Evolutionary conservation across 441 rosid genomes (phyloP), one percentile per base, ranked within the genome.

Genomic region (Dalechampia spathulata): DNA sequence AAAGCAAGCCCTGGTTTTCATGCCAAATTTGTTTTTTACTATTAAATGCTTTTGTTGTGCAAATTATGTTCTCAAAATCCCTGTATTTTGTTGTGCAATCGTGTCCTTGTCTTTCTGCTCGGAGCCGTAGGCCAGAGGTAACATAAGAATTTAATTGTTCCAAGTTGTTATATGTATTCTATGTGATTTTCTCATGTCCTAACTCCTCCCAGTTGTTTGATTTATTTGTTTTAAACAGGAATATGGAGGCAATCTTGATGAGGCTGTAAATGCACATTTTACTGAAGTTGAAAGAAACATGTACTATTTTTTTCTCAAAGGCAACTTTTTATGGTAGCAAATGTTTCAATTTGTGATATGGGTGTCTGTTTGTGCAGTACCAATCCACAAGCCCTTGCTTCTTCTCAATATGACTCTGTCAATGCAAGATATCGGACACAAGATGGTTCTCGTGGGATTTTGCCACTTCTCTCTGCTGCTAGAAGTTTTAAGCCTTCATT

Each of bases 241-340:
- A 77, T 69, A 75, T 49, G 83, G 83, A 61, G 76, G 86, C 68
- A 79, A 83, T 66, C 78, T 91, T 63, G 68, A 71, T 63, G 80
- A 66, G 60, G 98, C 98, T 6, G 73, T 91, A 66, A 82, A 82
- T 69, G 59, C 87, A 4, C 85, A 85, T 78, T 87, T 79, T 60
- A 59, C 71, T 63, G 86, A 79, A 62, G 72, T 74, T 56, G 83
- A 82, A 57, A 71, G 74, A 54, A 66, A 64, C 70, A 62, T 65
- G 95, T 87, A 72, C 34, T 80, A 46, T 43, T 58, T 41, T 63
- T 0, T 43, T 53, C 19, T 40, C 44, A 40, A 15, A 16, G n/a
- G 20, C 19, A 40, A 15, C 36, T 26, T 58, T 38, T 7, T n/a
- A 25, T 56, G 55, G 20, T 5, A 22, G 19, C 41, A 7, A 19